Base-by-base conservation (phyloP, 768 basidiomycete species). In the Suillus sp. region DNA sequence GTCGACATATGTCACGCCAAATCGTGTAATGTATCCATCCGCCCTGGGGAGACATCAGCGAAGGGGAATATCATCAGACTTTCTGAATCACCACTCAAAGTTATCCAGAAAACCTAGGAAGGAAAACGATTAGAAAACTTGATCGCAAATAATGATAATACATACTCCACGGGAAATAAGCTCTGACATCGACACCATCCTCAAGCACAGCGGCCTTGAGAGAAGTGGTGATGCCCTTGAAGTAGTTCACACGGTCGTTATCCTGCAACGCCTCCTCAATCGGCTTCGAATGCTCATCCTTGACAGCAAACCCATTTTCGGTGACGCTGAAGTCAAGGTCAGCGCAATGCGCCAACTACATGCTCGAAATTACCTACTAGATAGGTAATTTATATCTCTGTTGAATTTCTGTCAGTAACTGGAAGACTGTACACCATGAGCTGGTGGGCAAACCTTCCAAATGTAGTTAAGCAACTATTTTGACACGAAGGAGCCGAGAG, bases 281-380 rank as follows among this genome's bases (percentile, higher is more conserved):
- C 2, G 86, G 76, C 75, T 83, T 79, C 53, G 68, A 74, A 70
- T 78, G 82, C 72, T 90, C 89, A 63, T 84, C 80, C 71, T 88
- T 89, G 59, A 90, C 85, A 13, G 87, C 83, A 69, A 89, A 90
- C 0, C 88, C 87, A 68, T 90, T 91, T 76, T 91, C 88, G 2
- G 88, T 90, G n/a, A 90, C 85, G 68, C 86, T 87, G 58, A 37
- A 16, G 32, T 32, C 40, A 14, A 38, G 48, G 43, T 68, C 40
- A 60, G 51, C 22, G 51, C 32, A 61, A 40, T 16, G 13, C 22
- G 13, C 9, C 4, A 18, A 40, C 27, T 35, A 13, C 34, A 22
- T 22, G 9, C 20, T 30, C 16, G 2, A 22, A 37, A 27, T 27
- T 14, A 27, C 82, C 55, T 64, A 84, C 86, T 84, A 86, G 64